Percentiles rank a stretch among this genome's conserved stretches.
phyloP scores from a whole-genome alignment of 1,284 basidiomycete species.

The Apiotrichum mycotoxinovorans region DNA sequence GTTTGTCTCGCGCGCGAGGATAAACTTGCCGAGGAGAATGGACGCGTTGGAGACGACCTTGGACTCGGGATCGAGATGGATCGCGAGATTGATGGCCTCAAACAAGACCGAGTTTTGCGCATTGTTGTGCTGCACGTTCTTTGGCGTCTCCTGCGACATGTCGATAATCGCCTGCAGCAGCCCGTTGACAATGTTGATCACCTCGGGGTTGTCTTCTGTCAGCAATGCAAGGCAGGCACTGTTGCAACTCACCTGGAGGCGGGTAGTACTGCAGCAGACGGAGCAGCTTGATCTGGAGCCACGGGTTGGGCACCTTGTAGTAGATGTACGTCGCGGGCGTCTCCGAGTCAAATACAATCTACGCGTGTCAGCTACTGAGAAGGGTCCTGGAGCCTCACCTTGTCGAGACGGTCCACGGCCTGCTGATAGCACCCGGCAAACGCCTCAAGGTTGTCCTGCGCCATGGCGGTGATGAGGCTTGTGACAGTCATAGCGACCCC shows the following conservation, averaged over 20 bases:
- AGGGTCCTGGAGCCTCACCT: conserved; percentile 55
- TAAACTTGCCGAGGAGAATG: conserved; percentile 87
- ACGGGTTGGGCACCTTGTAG: conserved; percentile 82
- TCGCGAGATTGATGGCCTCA: conserved; percentile 94
- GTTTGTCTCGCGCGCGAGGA: conserved; percentile 96
- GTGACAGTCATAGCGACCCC: conserved; percentile 93
- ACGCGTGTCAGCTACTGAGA: conserved; percentile 13
- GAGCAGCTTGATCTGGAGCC: conserved; percentile 95
- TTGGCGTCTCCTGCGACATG: conserved; percentile 86
- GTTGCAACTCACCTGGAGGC: conserved; percentile 65
- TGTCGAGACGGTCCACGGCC: conserved; percentile 82
- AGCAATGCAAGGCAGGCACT: background rate
- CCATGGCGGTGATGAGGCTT: conserved; percentile 88
- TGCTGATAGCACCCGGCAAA: conserved; percentile 90
- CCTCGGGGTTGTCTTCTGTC: conserved; percentile 71
- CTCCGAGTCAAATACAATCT: conserved; percentile 89
- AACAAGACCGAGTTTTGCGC: conserved; percentile 98
- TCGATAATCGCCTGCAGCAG: conserved; percentile 88
- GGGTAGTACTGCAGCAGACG: conserved; percentile 93
- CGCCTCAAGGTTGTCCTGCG: conserved; percentile 87
- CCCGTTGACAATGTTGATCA: conserved; percentile 71
- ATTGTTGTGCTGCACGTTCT: conserved; percentile 98
- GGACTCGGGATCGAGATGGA: conserved; percentile 91
- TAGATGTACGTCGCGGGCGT: conserved; percentile 87
- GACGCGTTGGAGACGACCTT: conserved; percentile 86